Evolutionary conservation across 768 basidiomycete species (phyloP), one percentile per base, ranked within the genome.

Genomic region (Boletellus ananas): DNA sequence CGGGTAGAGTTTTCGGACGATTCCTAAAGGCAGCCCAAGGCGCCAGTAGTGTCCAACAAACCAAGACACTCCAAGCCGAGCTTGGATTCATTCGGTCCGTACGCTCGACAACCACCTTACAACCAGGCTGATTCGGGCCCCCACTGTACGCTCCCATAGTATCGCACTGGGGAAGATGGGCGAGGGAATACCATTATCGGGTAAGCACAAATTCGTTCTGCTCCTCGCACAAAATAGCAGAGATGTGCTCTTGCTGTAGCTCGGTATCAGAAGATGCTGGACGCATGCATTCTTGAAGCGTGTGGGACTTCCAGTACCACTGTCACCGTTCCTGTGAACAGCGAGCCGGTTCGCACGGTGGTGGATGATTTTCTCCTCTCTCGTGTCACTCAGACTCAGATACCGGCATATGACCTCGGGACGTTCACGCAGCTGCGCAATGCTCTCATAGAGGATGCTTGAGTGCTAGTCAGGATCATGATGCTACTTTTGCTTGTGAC

Each of bases 31-130:
- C 80, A 29, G 81, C 85, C 4, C 71, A 80, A 29, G 78, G 85
- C 33, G 75, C 74, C 5, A 76, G 79, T 17, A 76, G 76, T 49
- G 58, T 70, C 21, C 81, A 83, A 27, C 83, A 85, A 61, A 72
- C 79, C n/a, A 59, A 75, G 2, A 81, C 78, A 12, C 63, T 89
- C 8, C 78, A 77, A 17, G 69, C 73, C 11, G 88, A 90, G 63
- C 69, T 88, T 25, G 80, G 81, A 47, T 86, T 85, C 59, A 74
- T 88, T n/a, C 74, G 78, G 85, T 85, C 43, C 43, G 81, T 71
- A 40, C 46, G 25, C 6, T 23, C 14, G 14, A 21, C 39, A 18
- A 17, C 16, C 11, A 18, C 8, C 8, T 23, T 34, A 18, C 17
- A 6, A 23, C 21, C 11, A 47, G 35, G 38, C 41, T 38, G 42